Evolutionary conservation across 2,329 filamentous ascomycete species (phyloP), one percentile per base, ranked within the genome.

Genomic region (Penicillium olsonii): DNA sequence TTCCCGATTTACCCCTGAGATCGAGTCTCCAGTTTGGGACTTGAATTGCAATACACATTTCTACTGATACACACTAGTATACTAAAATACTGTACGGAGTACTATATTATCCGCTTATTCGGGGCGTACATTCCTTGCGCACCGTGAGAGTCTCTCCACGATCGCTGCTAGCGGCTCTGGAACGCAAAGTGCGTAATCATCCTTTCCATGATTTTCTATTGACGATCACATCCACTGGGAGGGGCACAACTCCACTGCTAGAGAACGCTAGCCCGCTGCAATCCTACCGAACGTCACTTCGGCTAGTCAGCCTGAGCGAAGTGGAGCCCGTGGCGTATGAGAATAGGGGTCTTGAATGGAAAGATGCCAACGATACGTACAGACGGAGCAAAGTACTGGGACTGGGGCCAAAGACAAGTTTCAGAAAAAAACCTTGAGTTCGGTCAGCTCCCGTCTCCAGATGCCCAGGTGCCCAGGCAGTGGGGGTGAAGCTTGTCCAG

Each of bases 121-220:
- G 53, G 49, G 49, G 27, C 17, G 10, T 39, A 51, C 31, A 49
- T 54, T 52, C 55, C 50, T 20, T 44, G 19, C 20, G 18, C 27
- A 35, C 20, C 1, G 38, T 12, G n/a, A 18, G n/a, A 19, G 40
- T n/a, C 34, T 19, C 44, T 34, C 49, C 42, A 53, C 35, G 50
- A 53, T 59, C 56, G 50, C 54, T 56, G 46, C 53, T 56, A 54
- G 46, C 48, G 53, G 46, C 48, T 53, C 43, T 40, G 19, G 37
- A 11, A 24, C 40, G 33, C 15, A 5, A 31, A 17, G 33, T 47
- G 39, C 38, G 22, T 48, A 51, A 40, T 40, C 45, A 45, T 50
- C 35, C 41, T 48, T 40, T 37, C 15, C 27, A 41, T 45, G 14
- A 22, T 42, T 39, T 39, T 15, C 15, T 12, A n/a, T 43, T 20